Evolutionary conservation across 1,284 basidiomycete genomes (phyloP), one percentile per base, ranked within the genome.

Genomic region (Rhodotorula mucilaginosa): DNA sequence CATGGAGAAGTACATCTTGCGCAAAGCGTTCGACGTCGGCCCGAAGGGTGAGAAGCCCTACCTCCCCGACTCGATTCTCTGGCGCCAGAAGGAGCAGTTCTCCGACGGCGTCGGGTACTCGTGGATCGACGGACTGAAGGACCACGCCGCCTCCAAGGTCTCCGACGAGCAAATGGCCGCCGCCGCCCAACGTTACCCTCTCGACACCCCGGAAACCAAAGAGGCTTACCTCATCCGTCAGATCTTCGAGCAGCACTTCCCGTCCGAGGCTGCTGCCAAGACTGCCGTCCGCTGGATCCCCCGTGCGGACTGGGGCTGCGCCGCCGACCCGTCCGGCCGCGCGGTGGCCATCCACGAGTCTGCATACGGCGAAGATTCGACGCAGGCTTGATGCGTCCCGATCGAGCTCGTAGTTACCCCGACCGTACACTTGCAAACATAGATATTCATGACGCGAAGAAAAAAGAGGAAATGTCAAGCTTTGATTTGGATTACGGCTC

Each of bases 41-140:
- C 90, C 91, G 5, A 90, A 90, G 73, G 90, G 90, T 78, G 93
- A 92, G 89, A 89, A 89, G 77, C 89, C 94, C 6, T 99, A 98
- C 84, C 87, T 99, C 66, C 97, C 97, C 29, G 87, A 87, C 73
- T 91, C 90, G 49, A 98, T 99, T 78, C 86, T 99, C 56, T 99
- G 97, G 97, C 88, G 97, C 73, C 97, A 99, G 82, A 99, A 99
- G 83, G 97, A 99, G 83, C 95, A 98, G 80, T 99, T 99, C 85
- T 97, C 93, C 18, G 97, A 99, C 81, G 97, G 97, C 72, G 97
- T 99, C 69, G 97, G 97, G 44, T 99, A 99, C 84, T 97, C 93
- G 59, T 99, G 97, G 97, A 99, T 99, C 80, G 97, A 99, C 80
- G 94, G 95, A 88, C 93, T 99, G 76, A 99, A 99, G 84, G 90